Percentiles rank a stretch among this genome's conserved stretches.
Evolutionary conservation across 2,329 filamentous ascomycete genomes (phyloP).

Genomic region (Aspergillus thermomutatus): DNA sequence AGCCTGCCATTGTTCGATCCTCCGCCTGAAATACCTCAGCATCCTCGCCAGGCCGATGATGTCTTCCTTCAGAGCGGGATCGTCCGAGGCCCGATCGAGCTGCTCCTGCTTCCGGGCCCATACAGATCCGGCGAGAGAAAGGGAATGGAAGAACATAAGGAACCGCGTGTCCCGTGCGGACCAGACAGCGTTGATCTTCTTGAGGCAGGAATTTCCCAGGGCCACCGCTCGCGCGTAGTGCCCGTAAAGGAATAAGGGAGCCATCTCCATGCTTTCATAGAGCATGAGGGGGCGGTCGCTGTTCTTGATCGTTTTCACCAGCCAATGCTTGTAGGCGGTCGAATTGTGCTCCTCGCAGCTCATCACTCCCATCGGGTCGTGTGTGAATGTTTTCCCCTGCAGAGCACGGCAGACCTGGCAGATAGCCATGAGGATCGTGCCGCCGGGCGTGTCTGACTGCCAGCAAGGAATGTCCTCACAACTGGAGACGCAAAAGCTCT

Average conservation of each 20-base stretch:
- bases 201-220: conserved; percentile 39
- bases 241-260: conserved; percentile 45
- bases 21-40: too few relatives aligned
- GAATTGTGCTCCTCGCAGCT: conserved; percentile 54
- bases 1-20: background rate
- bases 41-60: too few relatives aligned
- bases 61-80: too few relatives aligned
- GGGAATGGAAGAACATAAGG: conserved; percentile 7
- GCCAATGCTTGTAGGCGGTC: conserved; percentile 43
- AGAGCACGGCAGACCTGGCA: conserved; percentile 56
- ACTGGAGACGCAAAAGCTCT: too few relatives aligned
- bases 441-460: background rate
- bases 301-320: conserved; percentile 48
- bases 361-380: conserved; percentile 49
- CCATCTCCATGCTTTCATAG: conserved; percentile 50
- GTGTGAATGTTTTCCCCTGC: conserved; percentile 57
- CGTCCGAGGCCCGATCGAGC: too few relatives aligned
- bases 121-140: too few relatives aligned
- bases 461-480: background rate
- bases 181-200: conserved; percentile 43
- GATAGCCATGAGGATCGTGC: conserved; percentile 6
- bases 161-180: conserved; percentile 42
- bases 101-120: too few relatives aligned
- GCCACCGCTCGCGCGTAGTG: conserved; percentile 45
- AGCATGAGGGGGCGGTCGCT: conserved; percentile 53